Base-by-base conservation (phyloP, 2,329 filamentous ascomycete species). In the Calonectria hongkongensis region DNA sequence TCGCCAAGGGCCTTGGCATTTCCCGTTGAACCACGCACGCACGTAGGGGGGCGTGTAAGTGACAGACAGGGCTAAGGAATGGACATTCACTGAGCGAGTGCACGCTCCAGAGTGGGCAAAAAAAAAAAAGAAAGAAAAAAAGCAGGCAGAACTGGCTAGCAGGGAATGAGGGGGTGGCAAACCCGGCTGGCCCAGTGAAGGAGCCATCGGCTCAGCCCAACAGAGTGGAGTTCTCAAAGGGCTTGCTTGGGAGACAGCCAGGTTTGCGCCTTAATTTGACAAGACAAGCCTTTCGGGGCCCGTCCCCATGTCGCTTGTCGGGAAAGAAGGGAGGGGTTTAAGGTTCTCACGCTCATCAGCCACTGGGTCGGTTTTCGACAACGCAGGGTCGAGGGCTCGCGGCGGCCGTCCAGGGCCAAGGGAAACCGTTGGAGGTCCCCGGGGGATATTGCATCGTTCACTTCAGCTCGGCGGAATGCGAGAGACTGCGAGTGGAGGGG, bases 301-400 rank as follows among this genome's bases (percentile, higher is more conserved):
- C 47, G 8, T 56, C 50, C 50, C 50, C 50, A 56, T 36, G 50
- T 33, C 50, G 28, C 33, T 9, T 56, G 70, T 71, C 62, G 68
- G 74, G 76, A 50, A 58, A 36, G 60, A 50, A 41, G 33, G 77
- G 73, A 73, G 72, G 56, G 60, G 76, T 79, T 75, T 80, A 80
- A 80, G 79, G 79, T 80, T 80, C 79, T 80, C 79, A 80, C 79
- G 75, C 77, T 76, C 73, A n/a, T 66, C 68, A 79, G 75, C 77
- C 77, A 79, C 74, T 72, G 75, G 73, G 68, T 74, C 71, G 66
- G 74, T 67, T 33, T 67, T 56, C 51, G 27, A 51, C 48, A 56
- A 21, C 30, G 51, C 51, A 56, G 51, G 51, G 30, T 56, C 30
- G 51, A 56, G 18, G 30, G 43, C 28, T 39, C 25, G 27, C 62